Base-by-base conservation (phyloP, 768 basidiomycete genomes). In the Myochromella boudieri region DNA sequence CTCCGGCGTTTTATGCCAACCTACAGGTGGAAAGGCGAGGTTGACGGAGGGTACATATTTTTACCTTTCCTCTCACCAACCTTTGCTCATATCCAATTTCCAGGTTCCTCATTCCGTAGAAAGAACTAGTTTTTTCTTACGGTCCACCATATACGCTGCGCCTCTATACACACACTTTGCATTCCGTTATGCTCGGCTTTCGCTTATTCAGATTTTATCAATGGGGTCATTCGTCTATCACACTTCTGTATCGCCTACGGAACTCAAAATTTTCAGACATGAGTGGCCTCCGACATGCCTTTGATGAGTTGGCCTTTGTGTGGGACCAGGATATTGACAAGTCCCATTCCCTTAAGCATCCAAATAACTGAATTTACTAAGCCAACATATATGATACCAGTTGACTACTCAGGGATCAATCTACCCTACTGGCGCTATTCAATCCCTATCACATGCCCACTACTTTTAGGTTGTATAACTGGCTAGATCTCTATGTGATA, bases 51-150 rank as follows among this genome's bases (percentile, higher is more conserved):
- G 95, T 97, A 65, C 60, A 87, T 70, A 32, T 17, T 22, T 34
- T 37, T 42, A 43, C 39, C 41, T 37, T 26, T 28, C 44, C 40
- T 48, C 42, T 18, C 21, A 24, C 15, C 21, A 14, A 39, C 46
- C 39, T 51, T 49, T 38, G 43, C 26, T 42, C 45, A 36, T 17
- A 48, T 17, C 44, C 18, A 29, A n/a, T 37, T 37, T 39, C 27
- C 66, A 95, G 94, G 95, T 55, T 95, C 87, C 74, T 97, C 95
- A 53, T 97, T 94, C 88, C 91, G 95, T 72, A 84, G 87, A 80
- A 98, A 97, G 83, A 88, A 86, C 77, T 91, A 78, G 65, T 49
- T 56, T 28, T 17, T 15, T 53, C 52, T 40, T 50, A 52, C 50
- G 60, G 53, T 53, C 43, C 42, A 45, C 27, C 15, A 38, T 57